phyloP scores from a whole-genome alignment of 2,329 filamentous ascomycete genomes.

The Fusarium compactum region DNA sequence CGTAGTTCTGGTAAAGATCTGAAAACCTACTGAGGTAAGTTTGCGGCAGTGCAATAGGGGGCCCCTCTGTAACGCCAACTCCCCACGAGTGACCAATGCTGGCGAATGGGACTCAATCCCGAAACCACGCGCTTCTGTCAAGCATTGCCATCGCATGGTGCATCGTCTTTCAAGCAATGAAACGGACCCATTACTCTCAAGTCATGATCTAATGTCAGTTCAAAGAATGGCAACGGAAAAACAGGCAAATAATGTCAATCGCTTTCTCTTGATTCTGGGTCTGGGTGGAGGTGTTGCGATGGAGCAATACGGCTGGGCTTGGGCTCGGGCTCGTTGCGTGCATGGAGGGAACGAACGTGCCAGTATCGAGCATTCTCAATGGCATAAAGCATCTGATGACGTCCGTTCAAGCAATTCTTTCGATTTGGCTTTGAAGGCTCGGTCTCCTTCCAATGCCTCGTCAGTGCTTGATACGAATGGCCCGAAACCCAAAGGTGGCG shows the following conservation, averaged over 20 bases:
- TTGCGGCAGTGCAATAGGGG: conserved; percentile 26
- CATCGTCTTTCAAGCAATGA: conserved; percentile 10
- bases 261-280: conserved; percentile 43
- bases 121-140: conserved; percentile 41
- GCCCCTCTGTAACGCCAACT: conserved; percentile 15
- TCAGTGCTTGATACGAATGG: conserved; percentile 4
- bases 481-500: background rate
- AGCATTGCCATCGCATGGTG: conserved; percentile 18
- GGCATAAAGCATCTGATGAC: conserved; percentile 19
- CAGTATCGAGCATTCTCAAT: conserved; percentile 27
- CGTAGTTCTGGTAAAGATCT: conserved; percentile 17
- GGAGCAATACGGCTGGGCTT: conserved; percentile 24
- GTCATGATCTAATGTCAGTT: conserved; percentile 38
- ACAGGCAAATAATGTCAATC: conserved; percentile 39
- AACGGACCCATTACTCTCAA: conserved; percentile 30
- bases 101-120: conserved; percentile 43
- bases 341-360: conserved; percentile 36
- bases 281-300: conserved; percentile 27
- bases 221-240: conserved; percentile 16
- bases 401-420: conserved; percentile 1
- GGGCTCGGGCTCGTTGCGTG: conserved; percentile 28
- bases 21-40: conserved; percentile 8
- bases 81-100: conserved; percentile 19
- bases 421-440: background rate
- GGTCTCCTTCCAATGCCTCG: background rate